Evolutionary conservation across 2,329 filamentous ascomycete species (phyloP), one percentile per base, ranked within the genome.

Genomic region (Cladorrhinum sp.): DNA sequence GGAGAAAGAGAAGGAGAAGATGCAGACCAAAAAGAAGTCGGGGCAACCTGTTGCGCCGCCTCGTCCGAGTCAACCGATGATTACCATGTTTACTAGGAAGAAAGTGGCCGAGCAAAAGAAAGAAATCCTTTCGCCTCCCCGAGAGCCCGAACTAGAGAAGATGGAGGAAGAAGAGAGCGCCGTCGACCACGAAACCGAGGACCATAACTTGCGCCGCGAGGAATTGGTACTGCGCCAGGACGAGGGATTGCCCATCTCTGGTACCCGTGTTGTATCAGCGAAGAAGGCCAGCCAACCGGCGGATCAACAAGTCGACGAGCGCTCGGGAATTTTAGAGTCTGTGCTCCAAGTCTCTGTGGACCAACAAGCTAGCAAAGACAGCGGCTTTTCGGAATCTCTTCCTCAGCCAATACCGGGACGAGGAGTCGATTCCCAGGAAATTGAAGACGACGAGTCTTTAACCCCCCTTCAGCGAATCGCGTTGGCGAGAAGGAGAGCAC

Each of bases 11-110:
- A 70, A 76, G 24, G 77, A 76, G 7, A 79, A 80, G 60, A 74
- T 72, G 50, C 78, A 81, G n/a, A 78, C 75, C 55, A 83, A 79
- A 72, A 81, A 74, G 66, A 80, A 75, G 63, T 79, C 76, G 57
- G 81, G 84, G 0, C 59, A 84, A 60, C 85, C 85, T 13, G 71
- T 85, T 3, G 76, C 82, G n/a, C 76, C 75, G 12, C 80, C 84
- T 3, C 76, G 79, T 36, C 79, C 84, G 0, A 86, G 84, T 32
- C 85, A 87, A 68, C 80, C 80, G 48, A 83, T 80, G 0, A 84
- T 87, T 63, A 75, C 82, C 18, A 69, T 77, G 36, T 87, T 87
- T 60, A 71, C 83, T 7, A 72, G 74, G 32, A 45, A 45, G 41
- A 45, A 45, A 12, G 41, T 22, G 20, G 8, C 16, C 2, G 18